Conservation (phyloP, 2,329 filamentous ascomycete genomes). For the Phyllosticta ampelicida region DNA sequence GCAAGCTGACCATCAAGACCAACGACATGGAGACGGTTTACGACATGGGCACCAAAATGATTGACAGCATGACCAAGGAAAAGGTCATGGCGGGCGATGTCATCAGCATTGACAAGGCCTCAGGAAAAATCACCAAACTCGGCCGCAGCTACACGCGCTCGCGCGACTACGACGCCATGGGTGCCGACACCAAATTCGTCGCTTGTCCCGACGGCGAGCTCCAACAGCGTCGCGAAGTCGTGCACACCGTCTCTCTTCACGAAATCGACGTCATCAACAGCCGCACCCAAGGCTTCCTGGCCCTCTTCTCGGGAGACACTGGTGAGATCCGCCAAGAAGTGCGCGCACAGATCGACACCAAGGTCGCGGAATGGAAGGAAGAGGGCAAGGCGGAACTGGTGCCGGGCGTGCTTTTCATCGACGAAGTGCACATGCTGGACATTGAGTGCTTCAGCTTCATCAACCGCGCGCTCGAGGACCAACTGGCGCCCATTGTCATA, state of each 20-base stretch:
- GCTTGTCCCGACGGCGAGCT: conserved; percentile 96
- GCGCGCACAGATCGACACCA: conserved; percentile 97
- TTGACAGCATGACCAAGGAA: conserved; percentile 98
- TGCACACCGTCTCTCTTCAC: conserved; percentile 92
- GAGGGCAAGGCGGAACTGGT: conserved; percentile 98
- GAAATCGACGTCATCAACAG: conserved; percentile 99
- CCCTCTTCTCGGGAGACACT: conserved; percentile 94
- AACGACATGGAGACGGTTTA: conserved; percentile 99
- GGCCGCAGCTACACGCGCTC: conserved; percentile 90
- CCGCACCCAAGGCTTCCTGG: conserved; percentile 93
- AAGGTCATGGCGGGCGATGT: conserved; percentile 98
- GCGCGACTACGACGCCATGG: conserved; percentile 98
- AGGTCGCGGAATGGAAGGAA: conserved; percentile 98
- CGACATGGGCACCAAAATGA: conserved; percentile 99
- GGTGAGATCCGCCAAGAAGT: conserved; percentile 97
- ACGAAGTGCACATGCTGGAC: conserved; percentile 99
- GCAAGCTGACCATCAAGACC: conserved; percentile 98
- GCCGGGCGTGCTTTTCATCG: conserved; percentile 92
- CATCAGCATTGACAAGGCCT: conserved; percentile 97
- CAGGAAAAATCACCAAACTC: conserved; percentile 94
- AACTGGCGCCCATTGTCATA: conserved; percentile 93
- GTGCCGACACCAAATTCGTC: conserved; percentile 93
- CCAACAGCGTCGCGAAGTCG: conserved; percentile 92
- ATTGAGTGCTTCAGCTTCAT: conserved; percentile 99
- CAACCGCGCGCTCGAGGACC: conserved; percentile 90